These are phyloP conservation scores for Crataegus laevigata DNA, from an alignment of 306 rosid species.

Conservation along the genomic window DNA sequence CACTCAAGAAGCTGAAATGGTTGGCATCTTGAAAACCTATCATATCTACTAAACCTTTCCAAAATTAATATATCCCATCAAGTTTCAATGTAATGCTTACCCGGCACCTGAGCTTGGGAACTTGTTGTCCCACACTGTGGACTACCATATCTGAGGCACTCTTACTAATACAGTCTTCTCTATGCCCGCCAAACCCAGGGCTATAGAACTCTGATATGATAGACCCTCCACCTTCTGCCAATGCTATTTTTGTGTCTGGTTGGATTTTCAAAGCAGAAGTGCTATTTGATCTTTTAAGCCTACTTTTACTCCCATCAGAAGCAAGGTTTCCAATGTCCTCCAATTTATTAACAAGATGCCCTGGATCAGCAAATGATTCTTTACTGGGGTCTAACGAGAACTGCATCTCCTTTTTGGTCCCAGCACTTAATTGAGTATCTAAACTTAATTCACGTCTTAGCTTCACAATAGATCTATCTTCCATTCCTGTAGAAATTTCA, in stretches of 20 bases:
- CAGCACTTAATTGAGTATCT: conserved; percentile 36
- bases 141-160: conserved; percentile 55
- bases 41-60: neutral
- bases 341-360: conserved; percentile 31
- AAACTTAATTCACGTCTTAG: conserved; percentile 19
- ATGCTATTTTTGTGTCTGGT: conserved; percentile 26
- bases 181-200: conserved; percentile 46
- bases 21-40: neutral
- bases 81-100: conserved; percentile 41
- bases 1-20: conserved; percentile 10
- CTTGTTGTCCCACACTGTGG: conserved; percentile 47
- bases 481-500: conserved; percentile 32
- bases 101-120: conserved; percentile 86
- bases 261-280: conserved; percentile 54
- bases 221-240: conserved; percentile 34
- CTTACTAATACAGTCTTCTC: conserved; percentile 37
- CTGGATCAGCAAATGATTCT: conserved; percentile 25
- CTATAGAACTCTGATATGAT: conserved; percentile 69
- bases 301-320: conserved; percentile 31
- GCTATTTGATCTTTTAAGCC: conserved; percentile 70
- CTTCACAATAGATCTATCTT: conserved; percentile 28
- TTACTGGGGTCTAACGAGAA: conserved; percentile 28
- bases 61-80: conserved; percentile 6
- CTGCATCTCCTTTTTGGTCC: conserved; percentile 25
- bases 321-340: conserved; percentile 24